Base-by-base conservation (phyloP, 2,329 filamentous ascomycete genomes). In the Sordariomycetes sp. region DNA sequence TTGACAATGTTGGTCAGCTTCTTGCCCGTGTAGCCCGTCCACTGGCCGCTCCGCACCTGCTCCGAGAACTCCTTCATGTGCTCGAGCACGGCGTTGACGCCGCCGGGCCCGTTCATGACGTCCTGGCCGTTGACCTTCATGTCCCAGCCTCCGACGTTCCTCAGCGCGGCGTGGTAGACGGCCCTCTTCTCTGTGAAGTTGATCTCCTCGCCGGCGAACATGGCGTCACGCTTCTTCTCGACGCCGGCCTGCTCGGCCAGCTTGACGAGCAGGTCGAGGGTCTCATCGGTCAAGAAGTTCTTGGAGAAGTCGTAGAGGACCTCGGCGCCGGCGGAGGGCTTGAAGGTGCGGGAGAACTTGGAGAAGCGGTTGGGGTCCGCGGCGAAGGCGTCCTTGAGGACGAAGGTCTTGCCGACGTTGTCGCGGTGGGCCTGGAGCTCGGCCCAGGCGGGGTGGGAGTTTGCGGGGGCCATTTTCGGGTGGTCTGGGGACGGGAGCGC, bases 61-160 rank as follows among this genome's bases (percentile, higher is more conserved):
- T 96, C 89, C 52, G 89, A 91, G 76, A 99, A 99, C 74, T 94
- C 89, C 80, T 95, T 95, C 87, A 99, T 97, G 76, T 99, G 94
- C 62, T 95, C 81, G 58, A 99, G 80, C 59, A 97, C 94, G 42
- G 83, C 80, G 70, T 95, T 91, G 70, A 96, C 92, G 58, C 85
- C 94, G 66, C 91, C 89, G 58, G 91, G 83, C 61, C 86, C 84
- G 72, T 87, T 90, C 70, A 96, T 92, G 67, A 99, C 94, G 69
- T 95, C 92, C 74, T 90, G 77, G 61, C 91, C 92, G 63, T 96
- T 86, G 35, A 97, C 94, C 73, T 89, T 77, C 78, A 87, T 85
- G 28, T 80, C 84, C 80, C 89, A 84, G 70, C 89, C 90, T 70
- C 83, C 80, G 62, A 90, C 85, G 71, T 99, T 99, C 70, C 94